Evolutionary conservation across 2,329 filamentous ascomycete species (phyloP), one percentile per base, ranked within the genome.

Genomic region (Thermothelomyces thermophilus): DNA sequence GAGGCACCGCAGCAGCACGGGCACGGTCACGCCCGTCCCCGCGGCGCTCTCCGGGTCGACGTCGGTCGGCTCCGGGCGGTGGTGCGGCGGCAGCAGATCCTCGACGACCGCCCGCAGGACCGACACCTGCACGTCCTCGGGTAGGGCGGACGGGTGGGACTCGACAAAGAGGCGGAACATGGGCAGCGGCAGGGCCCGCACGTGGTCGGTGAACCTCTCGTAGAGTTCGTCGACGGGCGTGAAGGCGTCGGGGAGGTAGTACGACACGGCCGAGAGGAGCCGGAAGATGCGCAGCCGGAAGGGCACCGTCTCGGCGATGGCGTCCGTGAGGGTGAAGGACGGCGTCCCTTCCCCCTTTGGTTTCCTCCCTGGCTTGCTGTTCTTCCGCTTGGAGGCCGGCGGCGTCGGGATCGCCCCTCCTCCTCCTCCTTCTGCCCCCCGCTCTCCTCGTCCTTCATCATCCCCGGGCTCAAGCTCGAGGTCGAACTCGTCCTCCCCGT

Each of bases 221-320:
- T 83, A 83, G 16, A 87, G 73, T 33, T 76, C 74, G 13, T 73
- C 68, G 6, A 78, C 45, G 1, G 42, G 16, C 16, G 40, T 64
- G 30, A 71, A 63, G 30, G 66, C 57, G 17, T 69, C 65, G 2
- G 63, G 64, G 2, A 83, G 68, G 50, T 76, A 75, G 34, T 69
- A 66, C 3, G 66, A 68, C 0, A 70, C 68, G 3, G 74, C 69
- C 0, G 74, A 76, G 3, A 80, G 56, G 28, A 87, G 65, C 17
- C 73, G 70, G 50, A 88, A 77, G 3, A 88, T 66, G 0, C 83
- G 79, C 54, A 83, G 74, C 6, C 86, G 79, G 16, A 87, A 64
- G 1, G 67, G 62, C 16, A 88, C 68, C 0, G 84, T 80, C 42
- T 84, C 77, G 33, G 72, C 64, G 47, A 73, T 62, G 4, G 63